Conservation (phyloP, 306 rosid genomes). For the Quercus mongolica region DNA sequence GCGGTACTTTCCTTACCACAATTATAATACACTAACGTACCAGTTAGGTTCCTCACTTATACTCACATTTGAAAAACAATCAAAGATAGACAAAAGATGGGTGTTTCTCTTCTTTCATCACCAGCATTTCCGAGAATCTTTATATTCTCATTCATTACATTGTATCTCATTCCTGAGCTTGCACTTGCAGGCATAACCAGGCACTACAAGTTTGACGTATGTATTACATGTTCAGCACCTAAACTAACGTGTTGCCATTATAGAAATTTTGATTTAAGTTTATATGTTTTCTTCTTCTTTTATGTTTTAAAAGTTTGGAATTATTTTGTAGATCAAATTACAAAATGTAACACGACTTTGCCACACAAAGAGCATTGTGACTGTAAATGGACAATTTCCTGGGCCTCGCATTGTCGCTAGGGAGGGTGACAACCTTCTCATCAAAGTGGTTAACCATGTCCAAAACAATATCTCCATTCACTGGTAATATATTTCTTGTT, state of each 20-base stretch:
- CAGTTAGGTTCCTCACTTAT: too few relatives aligned
- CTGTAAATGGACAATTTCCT: conserved; percentile 68
- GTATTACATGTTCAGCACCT: background rate
- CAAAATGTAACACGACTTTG: conserved; percentile 61
- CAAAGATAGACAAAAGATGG: conserved; percentile 28
- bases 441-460: conserved; percentile 56
- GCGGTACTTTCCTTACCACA: background rate
- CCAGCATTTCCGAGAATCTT: conserved; percentile 16
- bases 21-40: background rate
- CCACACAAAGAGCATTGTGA: conserved; percentile 57
- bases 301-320: background rate
- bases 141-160: conserved; percentile 17
- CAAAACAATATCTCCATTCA: conserved; percentile 59
- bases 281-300: background rate
- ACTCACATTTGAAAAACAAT: too few relatives aligned
- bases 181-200: conserved; percentile 54
- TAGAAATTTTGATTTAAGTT: background rate
- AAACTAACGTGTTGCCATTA: background rate
- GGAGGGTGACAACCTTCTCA: conserved; percentile 58
- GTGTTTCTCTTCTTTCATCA: conserved; percentile 8
- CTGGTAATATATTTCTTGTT: conserved; percentile 28
- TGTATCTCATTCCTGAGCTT: conserved; percentile 26
- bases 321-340: conserved; percentile 33
- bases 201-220: conserved; percentile 65
- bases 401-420: conserved; percentile 72